phyloP scores from a whole-genome alignment of 2,329 filamentous ascomycete species.

The Fusarium armeniacum region DNA sequence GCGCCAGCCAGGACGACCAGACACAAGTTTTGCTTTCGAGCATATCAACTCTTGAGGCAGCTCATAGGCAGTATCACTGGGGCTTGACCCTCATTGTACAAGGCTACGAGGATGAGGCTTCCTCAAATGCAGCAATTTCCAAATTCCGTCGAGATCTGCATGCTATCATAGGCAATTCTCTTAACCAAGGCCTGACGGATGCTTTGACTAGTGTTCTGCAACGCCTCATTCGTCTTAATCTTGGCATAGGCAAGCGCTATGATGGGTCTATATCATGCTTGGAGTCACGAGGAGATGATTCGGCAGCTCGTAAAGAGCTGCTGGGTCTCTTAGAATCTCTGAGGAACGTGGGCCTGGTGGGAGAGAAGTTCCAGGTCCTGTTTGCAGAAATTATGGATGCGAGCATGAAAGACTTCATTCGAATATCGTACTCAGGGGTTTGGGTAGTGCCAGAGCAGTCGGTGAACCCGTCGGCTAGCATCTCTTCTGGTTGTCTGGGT shows the following conservation, averaged over 20 bases:
- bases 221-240: slow-evolving; percentile 65
- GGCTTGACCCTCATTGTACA: slow-evolving; percentile 66
- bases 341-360: slow-evolving; percentile 75
- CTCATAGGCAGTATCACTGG: slow-evolving; percentile 69
- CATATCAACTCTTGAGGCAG: slow-evolving; percentile 71
- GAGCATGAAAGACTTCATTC: slow-evolving; percentile 74
- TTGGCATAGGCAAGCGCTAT: slow-evolving; percentile 53
- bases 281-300: slow-evolving; percentile 48
- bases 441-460: slow-evolving; percentile 61
- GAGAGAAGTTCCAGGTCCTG: slow-evolving; percentile 76
- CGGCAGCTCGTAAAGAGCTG: slow-evolving; percentile 64
- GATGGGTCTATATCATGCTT: slow-evolving; percentile 24
- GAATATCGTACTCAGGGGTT: slow-evolving; percentile 71
- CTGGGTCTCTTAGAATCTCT: slow-evolving; percentile 70
- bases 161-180: slow-evolving; percentile 74
- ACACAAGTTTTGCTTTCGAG: slow-evolving; percentile 65
- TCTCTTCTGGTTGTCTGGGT: slow-evolving; percentile 68
- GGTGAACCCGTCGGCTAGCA: slow-evolving; percentile 34
- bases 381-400: slow-evolving; percentile 79
- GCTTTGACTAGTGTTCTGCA: slow-evolving; percentile 69
- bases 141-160: slow-evolving; percentile 74
- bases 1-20: slow-evolving; percentile 59
- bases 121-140: slow-evolving; percentile 56
- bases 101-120: slow-evolving; percentile 58
- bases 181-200: slow-evolving; percentile 65